Conservation (phyloP, 495 filamentous ascomycete species). For the Pyronema domesticum region DNA sequence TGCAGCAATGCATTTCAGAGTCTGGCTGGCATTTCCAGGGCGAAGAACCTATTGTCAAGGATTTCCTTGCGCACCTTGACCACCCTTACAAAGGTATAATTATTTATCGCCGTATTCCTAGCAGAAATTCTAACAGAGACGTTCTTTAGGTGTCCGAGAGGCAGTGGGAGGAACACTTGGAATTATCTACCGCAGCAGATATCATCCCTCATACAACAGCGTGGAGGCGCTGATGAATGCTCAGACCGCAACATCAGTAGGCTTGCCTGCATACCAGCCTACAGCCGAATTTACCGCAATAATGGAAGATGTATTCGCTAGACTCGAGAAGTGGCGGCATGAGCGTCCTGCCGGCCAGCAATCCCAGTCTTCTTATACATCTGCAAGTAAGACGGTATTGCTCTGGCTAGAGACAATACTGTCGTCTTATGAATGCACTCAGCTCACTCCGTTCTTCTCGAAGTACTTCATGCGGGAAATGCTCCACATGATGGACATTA, state of each 20-base stretch:
- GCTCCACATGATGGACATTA: conserved; percentile 99
- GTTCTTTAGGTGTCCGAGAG: conserved; percentile 47
- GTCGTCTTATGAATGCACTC: conserved; percentile 79
- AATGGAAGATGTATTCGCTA: conserved; percentile 57
- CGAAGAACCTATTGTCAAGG: conserved; percentile 69
- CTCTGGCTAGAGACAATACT: conserved; percentile 88
- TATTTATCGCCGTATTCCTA: conserved; percentile 12
- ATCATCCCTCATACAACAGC: conserved; percentile 79
- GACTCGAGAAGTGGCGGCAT: conserved; percentile 72
- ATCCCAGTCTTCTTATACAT: conserved; percentile 84
- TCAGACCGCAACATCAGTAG: conserved; percentile 72
- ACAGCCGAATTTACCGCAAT: conserved; percentile 53
- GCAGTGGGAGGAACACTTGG: conserved; percentile 81
- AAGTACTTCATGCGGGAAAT: conserved; percentile 75
- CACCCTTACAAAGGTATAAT: conserved; percentile 71
- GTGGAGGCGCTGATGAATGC: conserved; percentile 54
- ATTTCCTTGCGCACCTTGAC: conserved; percentile 82
- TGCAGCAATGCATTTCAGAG: conserved; percentile 75
- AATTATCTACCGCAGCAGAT: conserved; percentile 69
- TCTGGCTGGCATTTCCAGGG: conserved; percentile 91
- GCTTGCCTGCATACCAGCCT: conserved; percentile 65
- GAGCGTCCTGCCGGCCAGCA: conserved; percentile 77
- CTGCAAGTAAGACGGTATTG: conserved; percentile 85
- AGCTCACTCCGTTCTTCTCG: conserved; percentile 80
- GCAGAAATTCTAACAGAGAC: background rate